Evolutionary conservation across 768 basidiomycete species (phyloP), one percentile per base, ranked within the genome.

Genomic region (Trametes cinnabarina): DNA sequence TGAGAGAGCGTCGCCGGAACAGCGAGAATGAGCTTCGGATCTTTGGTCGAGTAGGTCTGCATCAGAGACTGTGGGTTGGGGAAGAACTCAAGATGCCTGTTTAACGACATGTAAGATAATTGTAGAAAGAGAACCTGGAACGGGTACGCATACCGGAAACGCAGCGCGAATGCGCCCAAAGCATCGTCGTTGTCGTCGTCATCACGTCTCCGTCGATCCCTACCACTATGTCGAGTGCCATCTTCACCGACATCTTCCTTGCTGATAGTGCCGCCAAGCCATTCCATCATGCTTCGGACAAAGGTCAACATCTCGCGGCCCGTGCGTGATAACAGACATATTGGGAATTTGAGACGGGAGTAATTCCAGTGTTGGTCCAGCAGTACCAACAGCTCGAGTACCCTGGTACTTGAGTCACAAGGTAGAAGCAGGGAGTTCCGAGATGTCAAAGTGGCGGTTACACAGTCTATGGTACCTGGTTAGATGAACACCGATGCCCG

Each of bases 321-420:
- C 6, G 94, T 95, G 32, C 88, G 82, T 47, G 91, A 91, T 37
- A 98, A 81, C n/a, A 99, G 82, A 70, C 96, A 98, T 34, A 99
- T 91, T 0, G 96, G 97, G 71, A 81, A 90, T 69, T 83, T 83
- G 48, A 89, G 82, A 42, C 85, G 83, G 0, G 90, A 90, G 71
- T 85, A 98, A 56, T 88, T 88, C 97, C 97, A 99, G 68, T 98
- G 94, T 67, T 98, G 94, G 69, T 98, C 97, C 28, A 98, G 84
- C 6, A 99, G 76, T 20, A 98, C 90, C 34, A 99, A 83, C n/a
- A 98, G 79, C 68, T 99, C 97, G 39, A 99, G 82, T 2, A 98
- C 80, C n/a, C 97, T 87, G 1, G 94, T 93, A 47, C 94, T 94
- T 0, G 94, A 85, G 68, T 98, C 97, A 65, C 91, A 92, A 6